Percentiles rank a stretch among this genome's conserved stretches.
Conservation (phyloP, 2,329 filamentous ascomycete genomes). For the Sporothrix phasma region DNA sequence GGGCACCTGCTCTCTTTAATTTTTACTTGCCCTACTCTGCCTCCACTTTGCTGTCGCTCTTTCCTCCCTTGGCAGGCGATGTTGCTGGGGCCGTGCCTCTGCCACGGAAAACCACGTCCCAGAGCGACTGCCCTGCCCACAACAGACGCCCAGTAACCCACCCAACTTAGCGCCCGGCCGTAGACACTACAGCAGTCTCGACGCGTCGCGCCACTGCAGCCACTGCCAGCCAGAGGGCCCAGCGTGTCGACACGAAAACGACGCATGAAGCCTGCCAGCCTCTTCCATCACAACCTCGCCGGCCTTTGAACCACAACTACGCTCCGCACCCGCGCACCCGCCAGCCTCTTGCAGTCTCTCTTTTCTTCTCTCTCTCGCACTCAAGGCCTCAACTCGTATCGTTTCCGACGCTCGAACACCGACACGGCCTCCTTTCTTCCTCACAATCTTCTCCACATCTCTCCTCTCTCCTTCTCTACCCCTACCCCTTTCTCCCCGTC, state of each 20-base stretch:
- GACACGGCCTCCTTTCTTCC: neutral
- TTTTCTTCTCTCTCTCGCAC: neutral
- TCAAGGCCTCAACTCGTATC: neutral
- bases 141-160: slow-evolving; percentile 7
- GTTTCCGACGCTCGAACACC: neutral
- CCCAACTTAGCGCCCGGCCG: slow-evolving; percentile 18
- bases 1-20: slow-evolving; percentile 5
- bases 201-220: slow-evolving; percentile 18
- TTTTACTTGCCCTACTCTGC: slow-evolving; percentile 8
- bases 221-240: slow-evolving; percentile 2
- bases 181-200: slow-evolving; percentile 6
- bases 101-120: slow-evolving; percentile 11
- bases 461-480: neutral
- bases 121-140: slow-evolving; percentile 9
- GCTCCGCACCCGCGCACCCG: neutral
- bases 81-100: slow-evolving; percentile 1
- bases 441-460: neutral
- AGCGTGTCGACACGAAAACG: slow-evolving; percentile 17
- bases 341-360: neutral
- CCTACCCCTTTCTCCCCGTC: neutral
- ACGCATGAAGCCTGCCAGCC: slow-evolving; percentile 16
- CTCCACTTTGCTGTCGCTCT: slow-evolving; percentile 4
- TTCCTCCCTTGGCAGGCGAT: slow-evolving; percentile 6
- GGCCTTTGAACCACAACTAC: neutral
- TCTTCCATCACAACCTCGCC: slow-evolving; percentile 15